Evolutionary conservation across 352 stramenopile genomes (phyloP).

Genomic region (Pythium sukuiense): DNA sequence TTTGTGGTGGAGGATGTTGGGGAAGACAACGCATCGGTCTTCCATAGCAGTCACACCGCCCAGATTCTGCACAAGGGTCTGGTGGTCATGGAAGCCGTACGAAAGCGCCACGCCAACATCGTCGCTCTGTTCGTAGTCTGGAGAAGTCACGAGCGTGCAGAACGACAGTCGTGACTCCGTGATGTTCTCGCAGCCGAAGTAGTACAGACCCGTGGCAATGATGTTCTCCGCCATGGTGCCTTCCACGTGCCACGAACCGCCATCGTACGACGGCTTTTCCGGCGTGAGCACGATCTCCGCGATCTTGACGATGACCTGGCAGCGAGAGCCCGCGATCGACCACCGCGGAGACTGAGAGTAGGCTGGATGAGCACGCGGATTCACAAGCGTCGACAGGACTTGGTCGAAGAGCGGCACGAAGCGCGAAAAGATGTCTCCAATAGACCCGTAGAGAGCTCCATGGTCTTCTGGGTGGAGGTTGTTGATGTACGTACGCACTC

Average conservation of each 20-base stretch:
- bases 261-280: slow-evolving; percentile 31
- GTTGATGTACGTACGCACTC: slow-evolving; percentile 42
- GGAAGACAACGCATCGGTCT: slow-evolving; percentile 33
- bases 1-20: slow-evolving; percentile 33
- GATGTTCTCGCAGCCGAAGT: slow-evolving; percentile 41
- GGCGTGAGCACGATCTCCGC: slow-evolving; percentile 34
- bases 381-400: slow-evolving; percentile 17
- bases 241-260: slow-evolving; percentile 36
- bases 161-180: slow-evolving; percentile 35
- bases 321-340: not conserved
- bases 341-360: slow-evolving; percentile 24
- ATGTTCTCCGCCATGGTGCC: slow-evolving; percentile 32
- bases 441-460: slow-evolving; percentile 24
- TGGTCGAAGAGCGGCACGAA: slow-evolving; percentile 40
- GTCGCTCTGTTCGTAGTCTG: slow-evolving; percentile 13
- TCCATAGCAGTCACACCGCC: slow-evolving; percentile 21
- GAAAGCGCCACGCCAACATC: slow-evolving; percentile 9
- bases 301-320: slow-evolving; percentile 42
- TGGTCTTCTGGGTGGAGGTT: slow-evolving; percentile 35
- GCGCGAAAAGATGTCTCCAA: slow-evolving; percentile 26
- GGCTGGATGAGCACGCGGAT: not conserved
- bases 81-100: slow-evolving; percentile 11
- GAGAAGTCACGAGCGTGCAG: slow-evolving; percentile 12
- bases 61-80: slow-evolving; percentile 10
- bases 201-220: slow-evolving; percentile 37